Conservation (phyloP, 441 rosid genomes). For the Flueggea neowawraea region DNA sequence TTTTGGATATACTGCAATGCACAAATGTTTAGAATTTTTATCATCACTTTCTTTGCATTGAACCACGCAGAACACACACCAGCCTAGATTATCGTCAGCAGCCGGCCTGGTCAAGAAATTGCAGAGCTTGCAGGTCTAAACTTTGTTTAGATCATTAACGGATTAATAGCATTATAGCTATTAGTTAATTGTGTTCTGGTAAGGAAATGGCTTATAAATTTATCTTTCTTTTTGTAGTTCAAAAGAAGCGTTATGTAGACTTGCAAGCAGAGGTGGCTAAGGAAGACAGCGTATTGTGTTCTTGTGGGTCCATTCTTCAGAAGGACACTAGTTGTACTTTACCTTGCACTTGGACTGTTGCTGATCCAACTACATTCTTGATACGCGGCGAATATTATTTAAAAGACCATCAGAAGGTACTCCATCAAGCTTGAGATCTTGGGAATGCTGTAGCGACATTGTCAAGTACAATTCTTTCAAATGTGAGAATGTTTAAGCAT, state of each 20-base stretch:
- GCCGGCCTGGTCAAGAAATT: conserved; percentile 68
- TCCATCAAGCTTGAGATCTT: background rate
- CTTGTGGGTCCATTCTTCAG: conserved; percentile 73
- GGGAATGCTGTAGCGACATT: too few species aligned
- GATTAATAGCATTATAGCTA: too few species aligned
- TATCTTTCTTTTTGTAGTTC: conserved; percentile 41
- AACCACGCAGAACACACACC: conserved; percentile 31
- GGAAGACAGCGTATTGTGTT: conserved; percentile 31
- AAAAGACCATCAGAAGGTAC: conserved; percentile 69
- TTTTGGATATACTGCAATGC: too few species aligned
- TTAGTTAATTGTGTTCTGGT: too few species aligned
- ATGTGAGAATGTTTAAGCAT: background rate
- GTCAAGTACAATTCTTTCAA: too few species aligned
- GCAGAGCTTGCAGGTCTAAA: conserved; percentile 71
- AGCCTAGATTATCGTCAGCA: conserved; percentile 54
- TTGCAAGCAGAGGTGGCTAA: conserved; percentile 43
- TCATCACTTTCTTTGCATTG: conserved; percentile 6
- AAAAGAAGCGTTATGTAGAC: conserved; percentile 74
- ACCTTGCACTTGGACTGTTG: conserved; percentile 70
- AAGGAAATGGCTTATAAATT: conserved; percentile 6
- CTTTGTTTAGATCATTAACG: too few species aligned
- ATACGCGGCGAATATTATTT: conserved; percentile 77
- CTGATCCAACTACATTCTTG: conserved; percentile 74
- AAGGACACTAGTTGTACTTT: conserved; percentile 45
- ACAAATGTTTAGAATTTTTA: background rate